phyloP scores from a whole-genome alignment of 2,329 filamentous ascomycete genomes.

The Magnaporthiopsis poae region DNA sequence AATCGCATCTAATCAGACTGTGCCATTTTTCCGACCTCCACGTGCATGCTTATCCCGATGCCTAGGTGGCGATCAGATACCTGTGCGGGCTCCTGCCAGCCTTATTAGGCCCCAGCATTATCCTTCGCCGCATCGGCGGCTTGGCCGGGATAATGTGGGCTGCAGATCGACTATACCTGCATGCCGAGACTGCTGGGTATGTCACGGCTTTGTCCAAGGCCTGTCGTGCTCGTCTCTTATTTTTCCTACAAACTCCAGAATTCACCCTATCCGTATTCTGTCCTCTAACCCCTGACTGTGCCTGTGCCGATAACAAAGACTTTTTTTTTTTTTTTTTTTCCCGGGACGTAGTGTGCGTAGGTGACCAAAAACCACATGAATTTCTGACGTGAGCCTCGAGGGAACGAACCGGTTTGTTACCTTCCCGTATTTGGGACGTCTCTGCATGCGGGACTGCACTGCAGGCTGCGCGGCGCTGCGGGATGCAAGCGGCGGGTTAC shows the following conservation, averaged over 20 bases:
- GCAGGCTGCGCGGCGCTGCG: not conserved
- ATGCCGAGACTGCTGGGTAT: not conserved
- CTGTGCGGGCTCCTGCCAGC: no score
- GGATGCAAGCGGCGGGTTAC: not conserved
- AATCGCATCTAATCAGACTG: not conserved
- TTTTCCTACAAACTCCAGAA: no score
- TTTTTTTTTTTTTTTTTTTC: no score
- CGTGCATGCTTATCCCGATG: not conserved
- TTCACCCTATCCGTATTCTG: no score
- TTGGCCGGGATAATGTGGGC: not conserved
- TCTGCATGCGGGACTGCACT: not conserved
- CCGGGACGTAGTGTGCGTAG: no score
- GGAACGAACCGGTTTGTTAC: no score
- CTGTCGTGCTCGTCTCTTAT: not conserved
- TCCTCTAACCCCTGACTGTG: no score
- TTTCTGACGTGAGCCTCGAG: no score
- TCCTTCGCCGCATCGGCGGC: not conserved
- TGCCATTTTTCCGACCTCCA: not conserved
- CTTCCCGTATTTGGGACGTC: no score
- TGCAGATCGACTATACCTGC: not conserved
- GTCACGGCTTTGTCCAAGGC: not conserved
- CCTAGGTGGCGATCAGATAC: not conserved
- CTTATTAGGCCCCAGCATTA: not conserved
- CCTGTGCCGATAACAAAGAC: no score
- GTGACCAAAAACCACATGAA: no score